Base-by-base conservation (phyloP, 257 asterid genomes). In the Cinchona pubescens region DNA sequence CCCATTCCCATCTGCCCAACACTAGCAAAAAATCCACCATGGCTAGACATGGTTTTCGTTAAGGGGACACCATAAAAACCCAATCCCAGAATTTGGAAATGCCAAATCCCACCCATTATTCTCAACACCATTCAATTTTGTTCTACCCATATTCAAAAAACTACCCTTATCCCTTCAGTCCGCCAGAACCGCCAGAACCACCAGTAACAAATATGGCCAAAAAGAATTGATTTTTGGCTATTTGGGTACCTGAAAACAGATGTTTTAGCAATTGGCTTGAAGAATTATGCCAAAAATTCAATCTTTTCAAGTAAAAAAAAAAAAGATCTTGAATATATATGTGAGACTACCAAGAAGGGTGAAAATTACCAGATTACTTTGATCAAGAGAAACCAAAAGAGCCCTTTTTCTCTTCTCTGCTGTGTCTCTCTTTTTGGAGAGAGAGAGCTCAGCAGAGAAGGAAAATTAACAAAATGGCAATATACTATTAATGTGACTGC, bases 21-120 rank as follows among this genome's bases (percentile, higher is more conserved):
- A 72, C 87, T 79, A 43, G 89, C 87, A 79, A 86, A 86, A 65
- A 86, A 53, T 19, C 89, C 83, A n/a, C 87, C 80, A 64, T 77
- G 35, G 58, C 71, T 76, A 58, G 37, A n/a, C n/a, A n/a, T n/a
- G 51, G 48, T 76, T 76, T 71, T 86, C 86, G 75, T 79, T 83
- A 21, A 76, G 75, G 56, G 84, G 86, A 74, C 83, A 83, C 89
- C 89, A 83, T 7, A 83, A 34, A 21, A 86, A 77, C 72, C 87
- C 83, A 62, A 83, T 75, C 70, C 82, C 84, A 67, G 84, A 74
- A 68, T 79, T 76, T 51, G 79, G 16, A 34, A 75, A 75, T 34
- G 76, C 49, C 25, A 37, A 35, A 35, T 55, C 83, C n/a, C n/a
- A n/a, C n/a, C 80, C 81, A 46, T 61, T 74, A 49, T 19, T 70